Conservation (phyloP, 257 asterid species). For the Solanum rostratum region DNA sequence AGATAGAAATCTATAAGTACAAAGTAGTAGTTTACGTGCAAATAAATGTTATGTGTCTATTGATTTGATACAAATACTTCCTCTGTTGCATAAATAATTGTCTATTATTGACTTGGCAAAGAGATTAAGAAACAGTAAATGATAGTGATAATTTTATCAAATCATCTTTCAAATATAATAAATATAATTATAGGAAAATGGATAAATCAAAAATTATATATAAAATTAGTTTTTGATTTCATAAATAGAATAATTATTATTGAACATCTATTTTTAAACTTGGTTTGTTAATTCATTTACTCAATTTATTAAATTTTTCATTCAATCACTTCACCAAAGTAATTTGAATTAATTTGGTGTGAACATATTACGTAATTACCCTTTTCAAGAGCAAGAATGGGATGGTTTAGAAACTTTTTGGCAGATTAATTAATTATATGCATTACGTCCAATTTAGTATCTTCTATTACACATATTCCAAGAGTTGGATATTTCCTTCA, state of each 20-base stretch:
- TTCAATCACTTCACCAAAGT: neutral
- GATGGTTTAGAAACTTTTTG: neutral
- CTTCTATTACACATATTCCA: neutral
- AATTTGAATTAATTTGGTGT: neutral
- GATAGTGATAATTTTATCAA: too few relatives aligned
- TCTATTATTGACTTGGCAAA: too few relatives aligned
- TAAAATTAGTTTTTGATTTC: too few relatives aligned
- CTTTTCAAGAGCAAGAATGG: neutral
- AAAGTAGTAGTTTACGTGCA: neutral
- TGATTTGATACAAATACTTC: neutral
- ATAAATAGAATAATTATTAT: too few relatives aligned
- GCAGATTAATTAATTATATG: neutral
- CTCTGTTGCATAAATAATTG: too few relatives aligned
- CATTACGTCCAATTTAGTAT: neutral
- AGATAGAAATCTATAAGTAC: neutral
- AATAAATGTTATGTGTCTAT: neutral
- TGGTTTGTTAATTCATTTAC: neutral
- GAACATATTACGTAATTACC: neutral
- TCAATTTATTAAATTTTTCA: neutral
- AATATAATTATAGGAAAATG: too few relatives aligned
- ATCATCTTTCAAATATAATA: too few relatives aligned
- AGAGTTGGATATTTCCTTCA: neutral
- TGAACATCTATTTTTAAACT: too few relatives aligned
- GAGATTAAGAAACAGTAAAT: too few relatives aligned
- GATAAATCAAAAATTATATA: too few relatives aligned